These are phyloP conservation scores for Entomophthora muscae DNA, from an alignment of 371 early-diverging fungal species.

Conservation along the genomic window DNA sequence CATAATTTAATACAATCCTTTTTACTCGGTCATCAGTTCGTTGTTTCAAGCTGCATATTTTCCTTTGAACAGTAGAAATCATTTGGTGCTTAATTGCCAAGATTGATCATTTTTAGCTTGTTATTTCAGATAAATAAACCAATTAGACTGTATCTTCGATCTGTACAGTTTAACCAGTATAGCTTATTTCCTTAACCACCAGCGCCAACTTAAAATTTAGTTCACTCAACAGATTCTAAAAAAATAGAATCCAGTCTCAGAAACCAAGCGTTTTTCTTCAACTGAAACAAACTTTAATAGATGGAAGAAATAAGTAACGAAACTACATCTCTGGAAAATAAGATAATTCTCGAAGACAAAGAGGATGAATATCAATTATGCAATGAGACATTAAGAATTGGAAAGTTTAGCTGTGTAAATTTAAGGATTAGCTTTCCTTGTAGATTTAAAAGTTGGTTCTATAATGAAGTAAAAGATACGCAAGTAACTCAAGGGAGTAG, in stretches of 20 bases:
- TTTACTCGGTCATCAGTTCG: too few species aligned
- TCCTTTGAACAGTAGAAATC: too few species aligned
- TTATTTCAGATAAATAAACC: not conserved
- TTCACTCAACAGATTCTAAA: not conserved
- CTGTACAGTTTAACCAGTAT: not conserved
- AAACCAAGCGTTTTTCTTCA: not conserved
- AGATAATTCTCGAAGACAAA: not conserved
- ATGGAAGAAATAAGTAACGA: not conserved
- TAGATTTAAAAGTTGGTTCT: not conserved
- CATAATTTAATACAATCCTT: too few species aligned
- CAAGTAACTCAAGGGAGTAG: not conserved
- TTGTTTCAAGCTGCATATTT: too few species aligned
- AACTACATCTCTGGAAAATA: not conserved
- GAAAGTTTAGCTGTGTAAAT: not conserved
- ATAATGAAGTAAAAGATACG: not conserved
- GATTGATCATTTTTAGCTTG: not conserved
- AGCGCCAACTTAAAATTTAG: not conserved
- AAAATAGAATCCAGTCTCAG: too few species aligned
- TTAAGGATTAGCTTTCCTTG: not conserved
- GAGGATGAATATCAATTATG: not conserved
- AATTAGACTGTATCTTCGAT: not conserved
- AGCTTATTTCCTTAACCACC: not conserved
- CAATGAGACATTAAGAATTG: not conserved
- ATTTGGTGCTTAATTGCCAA: too few species aligned
- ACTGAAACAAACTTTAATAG: not conserved